A percentile compares a stretch with the other conserved stretches of the same genome.
phyloP scores from a whole-genome alignment of 306 rosid genomes.

The Glycine tomentella region DNA sequence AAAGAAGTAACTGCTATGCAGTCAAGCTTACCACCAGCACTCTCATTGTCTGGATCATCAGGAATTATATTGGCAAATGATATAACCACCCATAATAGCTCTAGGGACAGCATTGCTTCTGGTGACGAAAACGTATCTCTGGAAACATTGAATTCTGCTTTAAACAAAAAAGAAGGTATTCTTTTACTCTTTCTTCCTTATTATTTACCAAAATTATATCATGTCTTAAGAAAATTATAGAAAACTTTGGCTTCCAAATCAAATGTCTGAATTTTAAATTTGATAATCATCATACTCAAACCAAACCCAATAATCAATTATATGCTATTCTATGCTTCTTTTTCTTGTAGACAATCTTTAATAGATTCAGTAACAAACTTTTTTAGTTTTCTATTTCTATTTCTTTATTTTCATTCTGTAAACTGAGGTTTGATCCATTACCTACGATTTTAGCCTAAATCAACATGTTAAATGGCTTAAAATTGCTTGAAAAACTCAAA shows the following conservation, averaged over 20 bases:
- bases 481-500: not conserved
- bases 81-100: slow-evolving; percentile 40
- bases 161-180: slow-evolving; percentile 55
- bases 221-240: not conserved
- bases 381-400: slow-evolving; percentile 2
- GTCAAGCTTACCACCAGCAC: slow-evolving; percentile 52
- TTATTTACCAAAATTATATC: slow-evolving; percentile 12
- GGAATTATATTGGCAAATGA: slow-evolving; percentile 63
- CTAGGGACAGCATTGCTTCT: slow-evolving; percentile 47
- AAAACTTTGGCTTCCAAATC: not conserved
- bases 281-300: not conserved
- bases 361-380: not conserved
- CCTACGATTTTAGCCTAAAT: no score
- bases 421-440: no score
- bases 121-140: slow-evolving; percentile 40
- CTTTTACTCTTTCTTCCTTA: slow-evolving; percentile 11
- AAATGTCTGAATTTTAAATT: not conserved
- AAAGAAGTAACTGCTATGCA: slow-evolving; percentile 67
- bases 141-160: slow-evolving; percentile 46
- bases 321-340: slow-evolving; percentile 30
- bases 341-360: slow-evolving; percentile 31
- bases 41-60: slow-evolving; percentile 57
- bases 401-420: no score
- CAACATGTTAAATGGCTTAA: no score
- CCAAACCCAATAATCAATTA: slow-evolving; percentile 27